phyloP scores from a whole-genome alignment of 2,329 filamentous ascomycete genomes.

The Pestalotiopsis sp. region DNA sequence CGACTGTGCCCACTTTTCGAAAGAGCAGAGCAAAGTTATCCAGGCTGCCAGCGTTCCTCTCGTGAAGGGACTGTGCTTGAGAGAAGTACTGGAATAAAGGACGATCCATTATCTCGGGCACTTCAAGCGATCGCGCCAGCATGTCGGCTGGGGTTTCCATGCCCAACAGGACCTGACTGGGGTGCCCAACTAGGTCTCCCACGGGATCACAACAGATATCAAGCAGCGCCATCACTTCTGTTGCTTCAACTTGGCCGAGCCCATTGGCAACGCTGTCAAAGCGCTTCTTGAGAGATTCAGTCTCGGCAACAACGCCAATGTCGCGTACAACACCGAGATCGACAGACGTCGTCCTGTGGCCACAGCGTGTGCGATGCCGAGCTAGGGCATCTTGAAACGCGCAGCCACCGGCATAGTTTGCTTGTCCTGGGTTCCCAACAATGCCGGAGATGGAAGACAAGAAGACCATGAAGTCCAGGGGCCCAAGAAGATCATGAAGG shows the following conservation, averaged over 20 bases:
- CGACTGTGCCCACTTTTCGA: background rate
- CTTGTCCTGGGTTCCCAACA: constrained; percentile 22
- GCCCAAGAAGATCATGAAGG: constrained; percentile 23
- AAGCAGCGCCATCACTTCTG: constrained; percentile 25
- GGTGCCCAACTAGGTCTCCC: background rate
- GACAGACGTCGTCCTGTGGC: constrained; percentile 23
- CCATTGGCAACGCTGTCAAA: constrained; percentile 14
- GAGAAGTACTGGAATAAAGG: background rate
- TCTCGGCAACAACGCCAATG: constrained; percentile 27
- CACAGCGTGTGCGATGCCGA: constrained; percentile 19
- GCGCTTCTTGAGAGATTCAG: constrained; percentile 16
- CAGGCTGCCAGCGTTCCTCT: background rate
- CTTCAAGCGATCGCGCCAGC: background rate
- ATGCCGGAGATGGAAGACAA: constrained; percentile 26
- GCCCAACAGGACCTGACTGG: background rate
- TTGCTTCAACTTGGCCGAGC: constrained; percentile 23
- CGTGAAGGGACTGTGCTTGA: background rate
- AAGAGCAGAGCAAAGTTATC: background rate
- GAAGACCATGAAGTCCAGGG: constrained; percentile 28
- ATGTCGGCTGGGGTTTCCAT: background rate
- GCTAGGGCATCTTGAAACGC: constrained; percentile 27
- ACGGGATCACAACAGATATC: constrained; percentile 22
- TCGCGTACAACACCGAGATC: constrained; percentile 27
- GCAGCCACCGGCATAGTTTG: constrained; percentile 28
- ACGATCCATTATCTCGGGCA: background rate